Evolutionary conservation across 495 filamentous ascomycete species (phyloP).

Genomic region (Rhypophila decipiens): DNA sequence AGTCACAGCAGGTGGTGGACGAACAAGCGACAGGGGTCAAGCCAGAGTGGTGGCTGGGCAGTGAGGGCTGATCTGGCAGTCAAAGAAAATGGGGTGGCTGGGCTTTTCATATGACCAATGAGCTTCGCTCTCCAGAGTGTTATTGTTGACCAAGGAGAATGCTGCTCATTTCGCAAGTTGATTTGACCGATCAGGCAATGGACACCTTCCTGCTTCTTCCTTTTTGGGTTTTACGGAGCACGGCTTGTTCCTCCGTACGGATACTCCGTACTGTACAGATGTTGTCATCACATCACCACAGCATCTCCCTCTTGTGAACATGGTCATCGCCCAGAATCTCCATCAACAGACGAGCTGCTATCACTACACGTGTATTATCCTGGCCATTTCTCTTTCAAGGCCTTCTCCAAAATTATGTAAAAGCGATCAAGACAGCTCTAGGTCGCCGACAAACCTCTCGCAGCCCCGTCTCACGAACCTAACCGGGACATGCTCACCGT

Average conservation of each 20-base stretch:
- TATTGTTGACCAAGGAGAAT: not conserved
- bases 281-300: too few species aligned
- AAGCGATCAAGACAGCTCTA: constrained; percentile 15
- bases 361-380: too few species aligned
- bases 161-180: not conserved
- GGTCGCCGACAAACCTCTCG: constrained; percentile 50
- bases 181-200: not conserved
- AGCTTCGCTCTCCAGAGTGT: not conserved
- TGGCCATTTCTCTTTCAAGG: too few species aligned
- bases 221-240: too few species aligned
- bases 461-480: constrained; percentile 55
- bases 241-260: too few species aligned
- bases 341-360: too few species aligned
- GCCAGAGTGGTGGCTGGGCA: not conserved
- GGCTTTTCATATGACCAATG: not conserved
- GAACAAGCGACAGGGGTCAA: not conserved
- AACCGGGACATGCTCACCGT: constrained; percentile 47
- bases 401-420: too few species aligned
- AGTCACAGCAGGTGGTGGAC: too few species aligned
- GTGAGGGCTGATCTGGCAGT: not conserved
- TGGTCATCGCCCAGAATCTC: too few species aligned
- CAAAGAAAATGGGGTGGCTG: constrained; percentile 5
- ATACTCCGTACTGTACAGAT: too few species aligned
- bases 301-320: too few species aligned
- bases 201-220: too few species aligned